phyloP scores from a whole-genome alignment of 148 eudicot species.

The Agrostemma githago region DNA sequence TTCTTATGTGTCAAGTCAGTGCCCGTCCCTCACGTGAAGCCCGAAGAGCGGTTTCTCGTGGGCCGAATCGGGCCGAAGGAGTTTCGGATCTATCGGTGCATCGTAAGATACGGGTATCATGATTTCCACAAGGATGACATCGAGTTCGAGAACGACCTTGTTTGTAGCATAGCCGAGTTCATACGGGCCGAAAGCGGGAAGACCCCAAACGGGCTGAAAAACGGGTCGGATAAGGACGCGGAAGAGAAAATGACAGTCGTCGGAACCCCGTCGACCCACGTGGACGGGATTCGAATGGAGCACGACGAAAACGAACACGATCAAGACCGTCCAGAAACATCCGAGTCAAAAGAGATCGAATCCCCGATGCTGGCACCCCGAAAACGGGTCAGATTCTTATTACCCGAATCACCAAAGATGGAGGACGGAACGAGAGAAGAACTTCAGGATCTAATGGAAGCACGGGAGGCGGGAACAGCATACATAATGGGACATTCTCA shows the following conservation, averaged over 20 bases:
- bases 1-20: slow-evolving; percentile 80
- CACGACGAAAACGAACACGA: slow-evolving; percentile 27
- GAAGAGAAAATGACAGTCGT: slow-evolving; percentile 70
- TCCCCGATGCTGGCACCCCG: slow-evolving; percentile 29
- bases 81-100: slow-evolving; percentile 49
- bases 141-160: slow-evolving; percentile 77
- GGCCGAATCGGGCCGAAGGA: slow-evolving; percentile 81
- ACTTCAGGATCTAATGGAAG: slow-evolving; percentile 76
- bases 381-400: slow-evolving; percentile 66
- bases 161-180: slow-evolving; percentile 76
- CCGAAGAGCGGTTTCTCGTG: slow-evolving; percentile 75
- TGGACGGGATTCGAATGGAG: slow-evolving; percentile 41
- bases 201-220: slow-evolving; percentile 15
- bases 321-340: slow-evolving; percentile 29
- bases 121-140: slow-evolving; percentile 82
- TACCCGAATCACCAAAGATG: slow-evolving; percentile 70
- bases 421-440: slow-evolving; percentile 49
- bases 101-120: slow-evolving; percentile 81
- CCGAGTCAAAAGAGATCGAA: slow-evolving; percentile 44
- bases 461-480: slow-evolving; percentile 82
- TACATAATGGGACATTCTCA: slow-evolving; percentile 84
- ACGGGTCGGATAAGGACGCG: slow-evolving; percentile 23
- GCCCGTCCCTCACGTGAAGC: slow-evolving; percentile 72
- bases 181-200: slow-evolving; percentile 44
- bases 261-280: slow-evolving; percentile 58